A percentile compares a stretch with the other conserved stretches of the same genome.
These are phyloP conservation scores for Marsdenia floribunda DNA, from an alignment of 257 asterid species.

Conservation along the genomic window DNA sequence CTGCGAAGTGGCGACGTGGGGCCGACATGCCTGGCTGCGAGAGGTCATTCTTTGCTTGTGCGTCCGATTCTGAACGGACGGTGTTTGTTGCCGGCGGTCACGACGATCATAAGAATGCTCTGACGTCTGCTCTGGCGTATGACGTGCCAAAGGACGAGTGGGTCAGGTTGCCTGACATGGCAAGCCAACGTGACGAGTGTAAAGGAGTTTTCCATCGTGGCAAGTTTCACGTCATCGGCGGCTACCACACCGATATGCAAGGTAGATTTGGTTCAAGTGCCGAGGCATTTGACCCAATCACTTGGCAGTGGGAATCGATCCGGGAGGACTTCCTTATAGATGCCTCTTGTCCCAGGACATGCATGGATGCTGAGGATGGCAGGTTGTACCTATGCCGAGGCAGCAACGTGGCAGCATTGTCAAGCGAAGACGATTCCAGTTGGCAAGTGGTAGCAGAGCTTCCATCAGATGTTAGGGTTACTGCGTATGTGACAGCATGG, in stretches of 20 bases:
- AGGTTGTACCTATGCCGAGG: constrained; percentile 27
- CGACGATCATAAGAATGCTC: constrained; percentile 56
- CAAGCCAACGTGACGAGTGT: constrained; percentile 60
- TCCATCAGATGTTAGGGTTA: constrained; percentile 28
- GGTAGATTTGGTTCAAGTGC: constrained; percentile 47
- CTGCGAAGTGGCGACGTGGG: constrained; percentile 67
- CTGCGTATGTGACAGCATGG: constrained; percentile 42
- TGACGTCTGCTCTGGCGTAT: constrained; percentile 58
- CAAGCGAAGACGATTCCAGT: constrained; percentile 9
- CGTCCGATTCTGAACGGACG: constrained; percentile 39
- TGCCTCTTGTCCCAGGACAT: constrained; percentile 43
- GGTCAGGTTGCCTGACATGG: constrained; percentile 58
- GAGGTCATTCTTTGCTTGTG: constrained; percentile 64
- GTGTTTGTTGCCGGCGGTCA: constrained; percentile 83
- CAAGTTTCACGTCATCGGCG: constrained; percentile 63
- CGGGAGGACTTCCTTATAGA: constrained; percentile 29
- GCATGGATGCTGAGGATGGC: constrained; percentile 32
- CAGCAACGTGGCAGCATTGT: constrained; percentile 22
- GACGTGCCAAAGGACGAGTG: constrained; percentile 48
- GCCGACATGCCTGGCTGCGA: constrained; percentile 57
- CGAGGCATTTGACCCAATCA: constrained; percentile 42
- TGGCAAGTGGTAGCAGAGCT: constrained; percentile 38
- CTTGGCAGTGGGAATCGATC: constrained; percentile 46
- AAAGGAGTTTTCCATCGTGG: constrained; percentile 43
- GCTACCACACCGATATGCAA: constrained; percentile 53